These are phyloP conservation scores for Trichoderma sp. DNA, from an alignment of 2,329 filamentous ascomycete genomes.

Conservation along the genomic window DNA sequence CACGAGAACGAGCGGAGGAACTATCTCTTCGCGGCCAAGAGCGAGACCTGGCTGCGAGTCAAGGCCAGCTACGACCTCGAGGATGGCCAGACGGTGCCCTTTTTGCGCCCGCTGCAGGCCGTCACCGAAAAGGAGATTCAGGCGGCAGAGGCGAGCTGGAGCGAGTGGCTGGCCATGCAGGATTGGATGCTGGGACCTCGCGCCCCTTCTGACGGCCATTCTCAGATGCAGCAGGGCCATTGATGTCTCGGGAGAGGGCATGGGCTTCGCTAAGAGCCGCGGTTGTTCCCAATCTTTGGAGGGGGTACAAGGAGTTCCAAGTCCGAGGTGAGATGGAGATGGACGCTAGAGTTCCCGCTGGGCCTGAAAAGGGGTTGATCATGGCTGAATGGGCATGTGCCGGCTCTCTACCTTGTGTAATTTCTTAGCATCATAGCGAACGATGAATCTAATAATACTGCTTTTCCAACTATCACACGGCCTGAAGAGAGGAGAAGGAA, in stretches of 20 bases:
- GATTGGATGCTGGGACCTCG: conserved; percentile 97
- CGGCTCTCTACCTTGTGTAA: not conserved
- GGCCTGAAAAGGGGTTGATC: not conserved
- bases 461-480: not conserved
- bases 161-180: conserved; percentile 93
- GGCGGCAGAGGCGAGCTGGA: conserved; percentile 82
- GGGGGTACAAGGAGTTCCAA: not conserved
- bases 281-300: not conserved
- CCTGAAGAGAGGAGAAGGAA: no score
- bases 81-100: conserved; percentile 81
- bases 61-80: conserved; percentile 90
- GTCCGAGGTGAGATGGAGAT: not conserved
- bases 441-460: conserved; percentile 18
- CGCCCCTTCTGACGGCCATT: conserved; percentile 53
- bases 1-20: conserved; percentile 91
- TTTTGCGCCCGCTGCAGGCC: conserved; percentile 78
- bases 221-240: conserved; percentile 39
- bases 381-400: not conserved
- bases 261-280: not conserved
- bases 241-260: conserved; percentile 12
- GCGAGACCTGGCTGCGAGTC: conserved; percentile 83
- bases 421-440: not conserved
- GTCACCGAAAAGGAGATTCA: conserved; percentile 79
- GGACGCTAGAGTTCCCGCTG: not conserved
- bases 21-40: conserved; percentile 94